Conservation (phyloP, 192 early-diverging fungal genomes). For the Mortierella claussenii region DNA sequence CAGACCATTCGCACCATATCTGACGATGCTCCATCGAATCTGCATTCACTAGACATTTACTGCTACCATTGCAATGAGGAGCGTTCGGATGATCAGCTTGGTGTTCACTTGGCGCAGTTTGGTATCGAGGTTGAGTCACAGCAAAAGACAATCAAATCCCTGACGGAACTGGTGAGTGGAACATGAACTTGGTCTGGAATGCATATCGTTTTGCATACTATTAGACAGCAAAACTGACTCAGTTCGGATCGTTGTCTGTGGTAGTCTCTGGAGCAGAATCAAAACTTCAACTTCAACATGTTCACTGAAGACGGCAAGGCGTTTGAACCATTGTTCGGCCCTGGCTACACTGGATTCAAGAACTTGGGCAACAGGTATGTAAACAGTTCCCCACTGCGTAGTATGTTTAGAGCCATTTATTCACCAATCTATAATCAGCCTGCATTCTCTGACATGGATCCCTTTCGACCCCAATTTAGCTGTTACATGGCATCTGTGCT, state of each 20-base stretch:
- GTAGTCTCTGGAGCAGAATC: constrained; percentile 94
- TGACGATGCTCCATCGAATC: no score
- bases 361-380: constrained; percentile 93
- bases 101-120: constrained; percentile 82
- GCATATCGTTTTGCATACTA: neutral
- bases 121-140: constrained; percentile 88
- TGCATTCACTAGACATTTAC: constrained; percentile 70
- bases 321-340: constrained; percentile 85
- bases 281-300: constrained; percentile 98
- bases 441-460: no score
- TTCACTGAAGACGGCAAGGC: constrained; percentile 93
- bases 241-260: neutral
- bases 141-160: constrained; percentile 91
- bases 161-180: constrained; percentile 83
- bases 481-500: constrained; percentile 98
- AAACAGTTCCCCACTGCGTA: neutral
- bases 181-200: neutral
- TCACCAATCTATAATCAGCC: no score
- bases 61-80: constrained; percentile 91
- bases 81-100: constrained; percentile 80
- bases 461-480: constrained; percentile 58
- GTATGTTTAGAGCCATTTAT: no score
- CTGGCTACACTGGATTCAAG: constrained; percentile 91
- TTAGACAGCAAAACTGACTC: neutral
- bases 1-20: no score